Evolutionary conservation across 2,329 filamentous ascomycete genomes (phyloP), one percentile per base, ranked within the genome.

Genomic region (Diaporthe longicolla): DNA sequence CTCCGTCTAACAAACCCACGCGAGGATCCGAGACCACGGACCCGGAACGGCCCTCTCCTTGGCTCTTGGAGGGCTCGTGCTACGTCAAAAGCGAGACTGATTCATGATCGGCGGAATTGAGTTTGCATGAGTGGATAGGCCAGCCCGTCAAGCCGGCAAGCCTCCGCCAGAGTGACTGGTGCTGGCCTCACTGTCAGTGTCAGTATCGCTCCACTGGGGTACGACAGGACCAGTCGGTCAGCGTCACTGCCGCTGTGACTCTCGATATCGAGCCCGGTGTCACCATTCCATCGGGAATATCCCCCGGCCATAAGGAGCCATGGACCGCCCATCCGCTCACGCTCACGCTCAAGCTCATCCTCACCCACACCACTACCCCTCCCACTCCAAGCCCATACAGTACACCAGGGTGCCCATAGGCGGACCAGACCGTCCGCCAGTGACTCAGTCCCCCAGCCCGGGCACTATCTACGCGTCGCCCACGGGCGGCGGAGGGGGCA

Each of bases 391-490:
- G 24, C 72, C 71, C n/a, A 70, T 71, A 50, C 65, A 65, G 8
- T 75, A 75, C 55, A 75, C 69, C 55, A 69, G 59, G 17, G 71
- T 75, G 71, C 74, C 74, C 37, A 75, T 75, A 19, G 74, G 74
- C 45, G 74, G 74, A 0, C 74, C 74, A 2, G 74, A 75, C 26
- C 74, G 74, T n/a, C 74, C 74, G 15, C 74, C 74, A 1, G 68
- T 75, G 35, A 75, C 71, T 24, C 74, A 74, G 59, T 75, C 73
- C 15, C 73, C 75, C 32, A 76, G 66, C 48, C 73, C 75, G 13
- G 70, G 75, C 37, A 70, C 73, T 9, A 71, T 73, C 29, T 71
- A 71, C 52, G 66, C 73, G 37, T 73, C 75, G 17, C 40, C 75
- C n/a, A 32, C 73, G 11, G 72, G 59, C 6, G 59, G 24, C 54